Percentiles rank a stretch among this genome's conserved stretches.
Evolutionary conservation across 2,329 filamentous ascomycete species (phyloP).

Genomic region (Cyanodermella asteris): DNA sequence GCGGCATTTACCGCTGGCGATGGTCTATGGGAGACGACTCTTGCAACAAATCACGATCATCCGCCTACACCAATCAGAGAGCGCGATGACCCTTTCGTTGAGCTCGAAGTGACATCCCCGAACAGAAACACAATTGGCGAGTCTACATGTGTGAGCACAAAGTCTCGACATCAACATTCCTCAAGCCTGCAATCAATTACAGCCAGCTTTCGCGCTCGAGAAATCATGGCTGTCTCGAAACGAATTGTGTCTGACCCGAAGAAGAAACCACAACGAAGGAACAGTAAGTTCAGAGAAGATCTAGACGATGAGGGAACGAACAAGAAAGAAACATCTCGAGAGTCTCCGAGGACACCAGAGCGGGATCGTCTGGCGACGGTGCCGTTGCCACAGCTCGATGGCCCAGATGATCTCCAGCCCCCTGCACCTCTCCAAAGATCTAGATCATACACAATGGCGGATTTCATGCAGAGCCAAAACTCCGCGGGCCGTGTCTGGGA

Average conservation of each 20-base stretch:
- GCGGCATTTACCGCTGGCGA: too few relatives aligned
- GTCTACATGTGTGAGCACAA: too few relatives aligned
- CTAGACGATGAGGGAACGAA: constrained; percentile 3
- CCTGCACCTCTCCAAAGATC: constrained; percentile 2
- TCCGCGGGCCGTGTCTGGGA: constrained; percentile 6
- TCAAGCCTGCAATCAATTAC: neutral
- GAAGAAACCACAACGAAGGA: constrained; percentile 1
- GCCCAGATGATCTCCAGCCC: neutral
- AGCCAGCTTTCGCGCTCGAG: neutral
- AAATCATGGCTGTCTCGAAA: neutral
- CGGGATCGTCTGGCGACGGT: constrained; percentile 2
- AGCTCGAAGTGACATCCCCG: too few relatives aligned
- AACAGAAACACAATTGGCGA: too few relatives aligned
- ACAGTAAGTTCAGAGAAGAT: constrained; percentile 4
- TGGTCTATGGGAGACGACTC: too few relatives aligned
- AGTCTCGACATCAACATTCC: too few relatives aligned
- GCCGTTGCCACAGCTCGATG: too few relatives aligned
- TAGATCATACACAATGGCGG: constrained; percentile 3
- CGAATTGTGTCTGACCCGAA: constrained; percentile 1
- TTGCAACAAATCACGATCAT: too few relatives aligned
- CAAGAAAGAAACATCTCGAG: constrained; percentile 3
- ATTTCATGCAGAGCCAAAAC: constrained; percentile 3
- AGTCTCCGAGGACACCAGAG: constrained; percentile 1
- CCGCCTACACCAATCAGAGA: too few relatives aligned
- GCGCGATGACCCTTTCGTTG: too few relatives aligned